Evolutionary conservation across 768 basidiomycete genomes (phyloP), one percentile per base, ranked within the genome.

Genomic region (Pleurotus eryngii): DNA sequence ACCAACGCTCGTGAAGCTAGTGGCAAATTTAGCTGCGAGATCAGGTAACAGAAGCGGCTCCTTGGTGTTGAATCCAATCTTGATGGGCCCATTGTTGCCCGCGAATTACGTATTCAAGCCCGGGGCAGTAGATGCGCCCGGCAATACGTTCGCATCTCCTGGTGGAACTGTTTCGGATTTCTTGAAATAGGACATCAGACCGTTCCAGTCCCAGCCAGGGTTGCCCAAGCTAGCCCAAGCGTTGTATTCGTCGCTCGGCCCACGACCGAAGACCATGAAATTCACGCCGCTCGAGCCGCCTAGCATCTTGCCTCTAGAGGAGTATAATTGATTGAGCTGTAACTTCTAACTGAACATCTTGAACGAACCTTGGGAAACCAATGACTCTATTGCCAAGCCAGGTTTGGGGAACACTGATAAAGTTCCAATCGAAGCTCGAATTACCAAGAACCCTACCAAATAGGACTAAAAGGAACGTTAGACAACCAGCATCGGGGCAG

Each of bases 211-310:
- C 57, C 57, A 58, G 18, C 49, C 49, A 8, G 57, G 57, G 27
- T 58, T 51, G 20, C 49, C 49, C 37, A 57, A 30, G 58, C 60
- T 58, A 17, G n/a, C 17, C 27, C 47, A 15, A 17, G 61, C 63
- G 39, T 65, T 63, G 27, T 63, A 60, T 35, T 67, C 62, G 3
- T 51, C 56, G 22, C 49, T 59, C 3, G 60, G 17, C 1, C 62
- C 63, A 45, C 42, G 42, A 14, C 49, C 57, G 24, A 61, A 65
- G 7, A 48, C 43, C 14, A 58, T 60, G 18, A 60, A 58, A 42
- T 65, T 65, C 45, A 64, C 58, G 7, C 49, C 58, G 15, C 62
- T 62, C 35, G 53, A 56, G 17, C 64, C 65, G 9, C 65, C 65
- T 20, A 67, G 65, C 12, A 61, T 57, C 26, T 63, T 61, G n/a